Evolutionary conservation across 2,329 filamentous ascomycete species (phyloP).

Genomic region (Aspergillus fijiensis): DNA sequence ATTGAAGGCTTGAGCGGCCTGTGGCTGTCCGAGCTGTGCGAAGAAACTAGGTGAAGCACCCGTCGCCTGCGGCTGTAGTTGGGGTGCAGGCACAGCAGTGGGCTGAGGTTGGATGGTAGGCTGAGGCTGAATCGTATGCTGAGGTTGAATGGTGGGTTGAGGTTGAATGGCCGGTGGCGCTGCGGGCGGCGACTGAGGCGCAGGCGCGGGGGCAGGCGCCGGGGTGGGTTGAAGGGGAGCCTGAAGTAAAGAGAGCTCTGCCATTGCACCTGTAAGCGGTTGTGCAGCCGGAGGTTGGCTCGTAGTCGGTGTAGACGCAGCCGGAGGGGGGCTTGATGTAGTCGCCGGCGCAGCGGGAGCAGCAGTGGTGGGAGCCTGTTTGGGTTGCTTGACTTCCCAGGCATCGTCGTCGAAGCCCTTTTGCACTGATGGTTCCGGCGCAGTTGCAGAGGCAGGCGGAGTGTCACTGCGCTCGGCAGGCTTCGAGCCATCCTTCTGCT

Average conservation of each 20-base stretch:
- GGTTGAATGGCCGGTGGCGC: constrained; percentile 25
- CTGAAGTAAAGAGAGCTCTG: constrained; percentile 65
- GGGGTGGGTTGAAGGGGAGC: constrained; percentile 58
- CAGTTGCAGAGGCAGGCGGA: constrained; percentile 49
- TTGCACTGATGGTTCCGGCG: constrained; percentile 49
- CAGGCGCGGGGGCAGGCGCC: constrained; percentile 49
- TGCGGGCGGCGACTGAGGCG: constrained; percentile 47
- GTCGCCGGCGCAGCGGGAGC: constrained; percentile 43
- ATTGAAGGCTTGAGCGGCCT: constrained; percentile 26
- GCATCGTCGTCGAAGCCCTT: constrained; percentile 92
- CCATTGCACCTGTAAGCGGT: constrained; percentile 66
- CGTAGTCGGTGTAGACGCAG: constrained; percentile 37
- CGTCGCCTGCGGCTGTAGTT: constrained; percentile 39
- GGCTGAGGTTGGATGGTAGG: neutral
- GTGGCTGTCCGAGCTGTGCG: constrained; percentile 44
- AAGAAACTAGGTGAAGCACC: constrained; percentile 53
- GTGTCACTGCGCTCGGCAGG: constrained; percentile 45
- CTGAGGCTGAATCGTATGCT: neutral
- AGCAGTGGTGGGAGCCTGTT: constrained; percentile 47
- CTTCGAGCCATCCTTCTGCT: constrained; percentile 57
- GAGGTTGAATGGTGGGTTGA: constrained; percentile 41
- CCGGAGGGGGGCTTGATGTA: constrained; percentile 21
- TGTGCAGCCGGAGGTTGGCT: constrained; percentile 27
- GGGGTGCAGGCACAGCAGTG: constrained; percentile 37
- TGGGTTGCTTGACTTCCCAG: constrained; percentile 89